phyloP scores from a whole-genome alignment of 169 alveolate species.

The Plasmodium vinckei region DNA sequence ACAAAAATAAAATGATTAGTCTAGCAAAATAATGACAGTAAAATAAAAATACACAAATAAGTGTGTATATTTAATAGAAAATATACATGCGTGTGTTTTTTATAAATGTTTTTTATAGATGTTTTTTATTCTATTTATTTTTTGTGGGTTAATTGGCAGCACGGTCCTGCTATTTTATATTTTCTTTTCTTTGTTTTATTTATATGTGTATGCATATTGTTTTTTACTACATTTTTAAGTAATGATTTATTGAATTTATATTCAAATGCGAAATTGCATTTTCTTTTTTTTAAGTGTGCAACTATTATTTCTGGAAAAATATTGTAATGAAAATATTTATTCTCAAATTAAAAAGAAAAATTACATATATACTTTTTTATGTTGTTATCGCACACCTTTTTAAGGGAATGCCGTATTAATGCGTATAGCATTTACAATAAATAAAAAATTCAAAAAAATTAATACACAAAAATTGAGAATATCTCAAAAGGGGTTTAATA shows the following conservation, averaged over 20 bases:
- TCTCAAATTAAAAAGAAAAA: constrained; percentile 1
- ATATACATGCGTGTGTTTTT: too few relatives aligned
- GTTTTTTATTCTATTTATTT: too few relatives aligned
- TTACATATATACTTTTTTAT: constrained; percentile 1
- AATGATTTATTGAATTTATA: background rate
- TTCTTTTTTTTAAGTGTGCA: constrained; percentile 28
- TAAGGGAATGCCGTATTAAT: background rate
- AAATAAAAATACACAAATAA: background rate
- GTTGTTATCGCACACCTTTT: background rate
- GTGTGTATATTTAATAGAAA: background rate
- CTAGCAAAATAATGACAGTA: background rate
- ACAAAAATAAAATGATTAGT: constrained; percentile 9
- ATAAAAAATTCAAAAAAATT: background rate
- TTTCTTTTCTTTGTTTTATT: too few relatives aligned
- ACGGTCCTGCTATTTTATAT: too few relatives aligned
- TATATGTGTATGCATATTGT: background rate
- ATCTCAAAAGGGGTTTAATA: too few relatives aligned
- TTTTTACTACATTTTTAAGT: too few relatives aligned
- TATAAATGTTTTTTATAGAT: too few relatives aligned
- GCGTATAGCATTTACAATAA: background rate
- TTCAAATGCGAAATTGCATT: constrained; percentile 39
- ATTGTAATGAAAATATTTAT: constrained; percentile 1
- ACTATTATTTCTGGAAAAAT: background rate
- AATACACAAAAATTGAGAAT: too few relatives aligned
- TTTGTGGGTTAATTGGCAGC: too few relatives aligned